A percentile compares a stretch with the other conserved stretches of the same genome.
These are phyloP conservation scores for Fragaria ananassa DNA, from an alignment of 306 rosid species.

Conservation along the genomic window DNA sequence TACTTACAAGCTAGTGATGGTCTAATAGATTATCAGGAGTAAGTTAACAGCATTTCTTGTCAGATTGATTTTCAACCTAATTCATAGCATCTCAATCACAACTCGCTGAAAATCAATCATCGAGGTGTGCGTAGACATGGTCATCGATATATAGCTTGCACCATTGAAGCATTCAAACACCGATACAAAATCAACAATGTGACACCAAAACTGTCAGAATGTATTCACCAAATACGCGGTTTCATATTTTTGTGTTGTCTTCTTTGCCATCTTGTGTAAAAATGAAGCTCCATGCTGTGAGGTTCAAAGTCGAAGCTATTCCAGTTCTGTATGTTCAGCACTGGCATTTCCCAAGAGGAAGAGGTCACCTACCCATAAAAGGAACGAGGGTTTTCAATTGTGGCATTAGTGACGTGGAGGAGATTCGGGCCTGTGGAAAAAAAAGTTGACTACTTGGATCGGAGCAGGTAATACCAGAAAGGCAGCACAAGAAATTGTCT, in stretches of 20 bases:
- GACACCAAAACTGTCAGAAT: not conserved
- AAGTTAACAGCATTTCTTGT: not conserved
- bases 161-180: slow-evolving; percentile 1
- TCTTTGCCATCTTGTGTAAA: not conserved
- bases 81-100: not conserved
- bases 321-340: not conserved
- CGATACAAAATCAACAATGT: not conserved
- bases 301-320: not conserved
- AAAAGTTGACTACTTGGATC: slow-evolving; percentile 7
- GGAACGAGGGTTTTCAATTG: not conserved
- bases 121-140: not conserved
- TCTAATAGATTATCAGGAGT: not conserved
- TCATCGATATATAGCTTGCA: not conserved
- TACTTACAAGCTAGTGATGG: not conserved
- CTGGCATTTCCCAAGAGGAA: not conserved
- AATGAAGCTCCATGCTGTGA: not conserved
- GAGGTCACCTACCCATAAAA: not conserved
- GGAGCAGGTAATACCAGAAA: slow-evolving; percentile 44
- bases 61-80: not conserved
- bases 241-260: not conserved
- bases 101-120: not conserved
- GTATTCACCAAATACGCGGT: not conserved
- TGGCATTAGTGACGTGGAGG: not conserved
- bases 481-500: slow-evolving; percentile 35
- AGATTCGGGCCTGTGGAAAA: not conserved